Percentiles rank a stretch among this genome's conserved stretches.
Evolutionary conservation across 345 rosid genomes (phyloP).

Genomic region (Capsella bursapastoris): DNA sequence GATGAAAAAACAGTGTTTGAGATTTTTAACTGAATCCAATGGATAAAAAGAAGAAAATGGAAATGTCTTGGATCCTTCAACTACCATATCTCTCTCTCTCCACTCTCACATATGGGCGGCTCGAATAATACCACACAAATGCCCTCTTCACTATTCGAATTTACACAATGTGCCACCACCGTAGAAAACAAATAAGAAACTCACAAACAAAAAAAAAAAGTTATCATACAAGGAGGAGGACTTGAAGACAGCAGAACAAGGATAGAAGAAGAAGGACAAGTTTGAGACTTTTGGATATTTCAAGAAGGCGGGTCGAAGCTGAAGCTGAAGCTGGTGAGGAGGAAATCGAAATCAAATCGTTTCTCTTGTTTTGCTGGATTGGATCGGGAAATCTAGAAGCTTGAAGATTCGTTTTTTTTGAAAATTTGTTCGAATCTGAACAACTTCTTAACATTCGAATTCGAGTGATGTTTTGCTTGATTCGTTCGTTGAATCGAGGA

Average conservation of each 20-base stretch:
- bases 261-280: conserved; percentile 28
- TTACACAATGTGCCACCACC: conserved; percentile 64
- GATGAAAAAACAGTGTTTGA: neutral
- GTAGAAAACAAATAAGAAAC: conserved; percentile 31
- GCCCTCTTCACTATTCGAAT: conserved; percentile 47
- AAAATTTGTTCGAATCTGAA: conserved; percentile 31
- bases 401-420: conserved; percentile 35
- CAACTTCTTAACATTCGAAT: conserved; percentile 1
- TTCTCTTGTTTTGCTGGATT: conserved; percentile 20
- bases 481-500: neutral
- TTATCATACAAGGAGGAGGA: conserved; percentile 48
- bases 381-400: conserved; percentile 29
- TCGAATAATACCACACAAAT: conserved; percentile 23
- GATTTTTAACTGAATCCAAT: neutral
- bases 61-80: conserved; percentile 74
- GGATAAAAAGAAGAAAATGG: conserved; percentile 1
- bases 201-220: neutral
- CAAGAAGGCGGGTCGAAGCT: neutral
- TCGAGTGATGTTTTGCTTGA: neutral
- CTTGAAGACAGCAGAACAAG: conserved; percentile 23
- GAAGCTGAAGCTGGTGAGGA: neutral
- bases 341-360: neutral
- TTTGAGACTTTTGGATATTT: conserved; percentile 4
- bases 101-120: conserved; percentile 54
- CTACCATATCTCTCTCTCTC: conserved; percentile 10